These are phyloP conservation scores for Penicillium verhagenii DNA, from an alignment of 495 filamentous ascomycete species.

Conservation along the genomic window DNA sequence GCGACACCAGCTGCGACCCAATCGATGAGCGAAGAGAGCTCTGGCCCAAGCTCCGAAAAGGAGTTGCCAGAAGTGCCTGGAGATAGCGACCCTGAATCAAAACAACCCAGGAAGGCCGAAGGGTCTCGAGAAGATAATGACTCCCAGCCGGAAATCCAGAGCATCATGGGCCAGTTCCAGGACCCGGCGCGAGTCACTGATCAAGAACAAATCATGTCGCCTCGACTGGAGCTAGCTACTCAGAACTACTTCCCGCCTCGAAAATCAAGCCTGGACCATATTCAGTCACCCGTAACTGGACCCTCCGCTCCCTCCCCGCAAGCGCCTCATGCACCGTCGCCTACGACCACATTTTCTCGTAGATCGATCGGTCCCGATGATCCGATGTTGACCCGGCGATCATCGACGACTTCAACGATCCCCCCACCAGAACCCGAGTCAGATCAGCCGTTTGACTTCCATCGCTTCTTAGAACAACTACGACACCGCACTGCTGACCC, in stretches of 20 bases:
- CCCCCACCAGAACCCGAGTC: conserved; percentile 88
- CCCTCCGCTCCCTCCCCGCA: conserved; percentile 13
- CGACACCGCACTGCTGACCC: conserved; percentile 94
- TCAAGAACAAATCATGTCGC: conserved; percentile 78
- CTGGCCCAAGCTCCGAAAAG: conserved; percentile 21
- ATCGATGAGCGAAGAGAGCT: conserved; percentile 42
- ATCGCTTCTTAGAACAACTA: conserved; percentile 92
- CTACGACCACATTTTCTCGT: conserved; percentile 17
- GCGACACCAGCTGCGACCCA: conserved; percentile 62
- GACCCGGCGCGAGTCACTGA: conserved; percentile 63
- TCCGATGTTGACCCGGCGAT: conserved; percentile 51
- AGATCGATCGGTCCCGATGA: conserved; percentile 25
- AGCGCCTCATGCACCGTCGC: conserved; percentile 18
- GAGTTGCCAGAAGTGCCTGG: conserved; percentile 58
- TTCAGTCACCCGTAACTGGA: conserved; percentile 28
- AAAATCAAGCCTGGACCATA: conserved; percentile 77
- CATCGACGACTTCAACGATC: conserved; percentile 41
- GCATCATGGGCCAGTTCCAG: conserved; percentile 85
- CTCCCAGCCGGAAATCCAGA: conserved; percentile 86
- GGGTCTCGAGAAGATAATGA: conserved; percentile 58
- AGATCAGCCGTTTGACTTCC: conserved; percentile 93
- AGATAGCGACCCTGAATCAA: conserved; percentile 49
- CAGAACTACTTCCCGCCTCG: conserved; percentile 73
- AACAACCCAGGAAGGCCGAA: conserved; percentile 44
- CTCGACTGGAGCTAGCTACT: conserved; percentile 66